Conservation (phyloP, 805 yeast species). For the Hanseniaspora occidentalis region DNA sequence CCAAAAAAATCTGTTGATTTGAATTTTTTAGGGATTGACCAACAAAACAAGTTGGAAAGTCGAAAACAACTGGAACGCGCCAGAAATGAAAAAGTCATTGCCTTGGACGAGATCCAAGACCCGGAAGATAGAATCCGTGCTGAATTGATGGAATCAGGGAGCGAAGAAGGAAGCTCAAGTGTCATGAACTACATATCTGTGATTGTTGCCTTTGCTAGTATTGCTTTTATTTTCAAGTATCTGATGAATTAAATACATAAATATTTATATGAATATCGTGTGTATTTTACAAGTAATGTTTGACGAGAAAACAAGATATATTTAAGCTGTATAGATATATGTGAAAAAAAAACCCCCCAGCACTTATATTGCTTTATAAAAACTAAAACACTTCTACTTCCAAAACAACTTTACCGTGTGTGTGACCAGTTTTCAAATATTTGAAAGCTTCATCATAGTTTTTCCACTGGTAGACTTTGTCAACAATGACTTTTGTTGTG, state of each 20-base stretch:
- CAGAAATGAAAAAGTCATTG: slow-evolving; percentile 21
- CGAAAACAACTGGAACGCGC: slow-evolving; percentile 15
- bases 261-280: neutral
- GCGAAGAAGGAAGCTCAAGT: slow-evolving; percentile 12
- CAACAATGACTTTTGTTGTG: slow-evolving; percentile 37
- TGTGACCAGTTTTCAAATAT: slow-evolving; percentile 35
- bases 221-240: slow-evolving; percentile 20
- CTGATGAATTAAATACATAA: slow-evolving; percentile 17
- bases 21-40: slow-evolving; percentile 3
- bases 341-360: neutral
- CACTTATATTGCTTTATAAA: neutral
- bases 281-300: too few species aligned
- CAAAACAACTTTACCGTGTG: slow-evolving; percentile 59
- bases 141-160: slow-evolving; percentile 10
- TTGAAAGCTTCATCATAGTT: slow-evolving; percentile 42
- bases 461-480: slow-evolving; percentile 44
- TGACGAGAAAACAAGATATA: too few species aligned
- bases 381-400: slow-evolving; percentile 30
- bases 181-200: slow-evolving; percentile 6
- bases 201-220: slow-evolving; percentile 23
- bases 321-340: slow-evolving; percentile 3
- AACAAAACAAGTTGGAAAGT: slow-evolving; percentile 3
- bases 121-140: slow-evolving; percentile 63
- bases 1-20: slow-evolving; percentile 6
- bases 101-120: slow-evolving; percentile 34